Evolutionary conservation across 805 yeast species (phyloP), one percentile per base, ranked within the genome.

Genomic region (Lachancea fermentati): DNA sequence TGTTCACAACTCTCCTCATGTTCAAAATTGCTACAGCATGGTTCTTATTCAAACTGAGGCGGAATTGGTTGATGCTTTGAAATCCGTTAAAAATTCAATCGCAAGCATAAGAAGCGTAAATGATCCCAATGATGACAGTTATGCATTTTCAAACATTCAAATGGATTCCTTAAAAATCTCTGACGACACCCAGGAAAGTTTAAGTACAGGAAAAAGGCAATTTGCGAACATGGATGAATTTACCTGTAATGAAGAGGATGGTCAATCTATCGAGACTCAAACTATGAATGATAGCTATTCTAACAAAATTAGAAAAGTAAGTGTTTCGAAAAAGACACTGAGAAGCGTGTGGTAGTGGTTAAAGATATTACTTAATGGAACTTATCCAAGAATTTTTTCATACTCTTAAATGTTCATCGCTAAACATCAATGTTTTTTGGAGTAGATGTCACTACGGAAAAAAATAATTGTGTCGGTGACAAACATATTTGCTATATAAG

Each of bases 271-370:
- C 3, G 55, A 54, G 24, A 54, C 50, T 7, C 28, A 44, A 31
- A 44, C 47, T 24, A 32, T 15, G 36, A 28, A 24, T 4, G 18
- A 11, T 11, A 16, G 7, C 24, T 18, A 22, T 9, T 26, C 39
- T 8, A 18, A 46, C 15, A 60, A 60, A 33, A 45, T 53, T 9
- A 44, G 58, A 34, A 60, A 57, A 37, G 56, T 58, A 15, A 60
- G 65, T 41, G 59, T 57, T 13, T 58, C 63, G 1, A 58, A 58
- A 34, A 56, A 57, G 39, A 52, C 62, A 1, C 41, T 60, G 37
- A 52, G 46, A 42, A 60, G 65, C 33, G 36, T 40, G 5, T 60
- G 62, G 62, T 60, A 43, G 25, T 12, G 22, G 15, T 11, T 13
- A 19, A 7, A 22, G 26, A 7, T n/a, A n/a, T n/a, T n/a, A n/a